Conservation (phyloP, 805 yeast genomes). For the Yarrowia sp. region DNA sequence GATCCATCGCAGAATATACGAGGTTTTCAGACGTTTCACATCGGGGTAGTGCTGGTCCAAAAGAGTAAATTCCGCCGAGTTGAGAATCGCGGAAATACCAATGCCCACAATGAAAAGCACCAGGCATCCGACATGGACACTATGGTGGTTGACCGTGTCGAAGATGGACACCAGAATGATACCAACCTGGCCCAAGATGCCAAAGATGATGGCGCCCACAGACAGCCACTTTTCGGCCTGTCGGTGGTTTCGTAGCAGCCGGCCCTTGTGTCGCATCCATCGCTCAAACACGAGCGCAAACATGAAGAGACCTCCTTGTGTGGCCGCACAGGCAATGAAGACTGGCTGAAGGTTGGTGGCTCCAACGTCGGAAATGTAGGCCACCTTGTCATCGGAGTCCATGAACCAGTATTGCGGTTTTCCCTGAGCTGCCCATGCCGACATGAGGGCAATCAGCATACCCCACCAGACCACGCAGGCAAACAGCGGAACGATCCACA, state of each 20-base stretch:
- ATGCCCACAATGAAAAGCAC: conserved; percentile 72
- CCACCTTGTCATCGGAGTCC: conserved; percentile 55
- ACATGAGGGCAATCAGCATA: conserved; percentile 80
- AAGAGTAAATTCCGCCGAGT: conserved; percentile 56
- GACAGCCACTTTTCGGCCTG: conserved; percentile 54
- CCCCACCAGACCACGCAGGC: conserved; percentile 85
- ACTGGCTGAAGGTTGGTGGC: conserved; percentile 86
- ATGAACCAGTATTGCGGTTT: conserved; percentile 70
- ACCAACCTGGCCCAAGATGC: conserved; percentile 70
- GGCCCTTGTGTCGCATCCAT: conserved; percentile 62
- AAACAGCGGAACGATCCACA: conserved; percentile 65
- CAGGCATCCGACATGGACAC: conserved; percentile 68
- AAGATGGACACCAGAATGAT: conserved; percentile 76
- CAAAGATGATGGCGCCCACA: conserved; percentile 56
- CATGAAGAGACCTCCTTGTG: conserved; percentile 77
- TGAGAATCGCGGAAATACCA: conserved; percentile 59
- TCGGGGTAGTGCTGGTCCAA: conserved; percentile 55
- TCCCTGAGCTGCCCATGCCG: conserved; percentile 83
- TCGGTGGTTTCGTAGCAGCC: conserved; percentile 62
- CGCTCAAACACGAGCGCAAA: conserved; percentile 69
- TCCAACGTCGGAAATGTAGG: conserved; percentile 82
- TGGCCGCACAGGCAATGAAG: conserved; percentile 77
- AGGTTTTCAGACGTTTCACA: conserved; percentile 51
- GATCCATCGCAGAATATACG: conserved; percentile 59
- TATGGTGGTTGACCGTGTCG: conserved; percentile 64